Conservation (phyloP, 2,329 filamentous ascomycete genomes). For the Arthrobotrys iridis region DNA sequence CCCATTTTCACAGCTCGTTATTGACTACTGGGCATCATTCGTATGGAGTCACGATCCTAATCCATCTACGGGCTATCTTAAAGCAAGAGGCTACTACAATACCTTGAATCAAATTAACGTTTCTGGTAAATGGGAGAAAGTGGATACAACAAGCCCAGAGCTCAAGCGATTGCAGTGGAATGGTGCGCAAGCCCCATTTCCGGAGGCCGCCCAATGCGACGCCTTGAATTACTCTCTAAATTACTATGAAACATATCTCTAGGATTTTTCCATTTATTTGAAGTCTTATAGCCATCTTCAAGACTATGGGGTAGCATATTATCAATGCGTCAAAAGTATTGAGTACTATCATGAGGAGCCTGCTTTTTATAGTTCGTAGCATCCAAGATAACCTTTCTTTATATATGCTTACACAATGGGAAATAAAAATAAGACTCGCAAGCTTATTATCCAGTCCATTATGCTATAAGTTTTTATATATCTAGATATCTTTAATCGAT, state of each 20-base stretch:
- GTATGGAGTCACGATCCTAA: constrained; percentile 60
- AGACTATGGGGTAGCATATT: too few relatives aligned
- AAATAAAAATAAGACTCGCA: too few relatives aligned
- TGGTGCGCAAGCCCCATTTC: not conserved
- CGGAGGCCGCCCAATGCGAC: constrained; percentile 24
- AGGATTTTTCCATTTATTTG: too few relatives aligned
- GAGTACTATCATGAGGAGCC: too few relatives aligned
- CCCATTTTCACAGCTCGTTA: constrained; percentile 60
- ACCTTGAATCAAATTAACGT: constrained; percentile 59
- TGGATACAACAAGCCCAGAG: constrained; percentile 16
- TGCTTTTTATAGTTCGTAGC: too few relatives aligned
- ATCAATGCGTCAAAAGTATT: too few relatives aligned
- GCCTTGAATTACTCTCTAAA: constrained; percentile 15
- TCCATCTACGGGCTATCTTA: constrained; percentile 58
- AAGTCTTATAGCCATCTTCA: too few relatives aligned
- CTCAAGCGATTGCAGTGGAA: constrained; percentile 39
- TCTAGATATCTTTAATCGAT: too few relatives aligned
- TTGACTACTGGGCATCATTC: constrained; percentile 61
- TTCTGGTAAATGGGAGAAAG: constrained; percentile 59
- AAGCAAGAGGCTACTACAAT: constrained; percentile 58
- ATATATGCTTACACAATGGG: too few relatives aligned
- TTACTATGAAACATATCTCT: constrained; percentile 23
- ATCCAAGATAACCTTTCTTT: too few relatives aligned
- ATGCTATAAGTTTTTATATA: too few relatives aligned
- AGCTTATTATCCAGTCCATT: too few relatives aligned